Percentiles rank a stretch among this genome's conserved stretches.
phyloP scores from a whole-genome alignment of 176 grass and related monocot species.

The Bolboschoenus planiculmis region DNA sequence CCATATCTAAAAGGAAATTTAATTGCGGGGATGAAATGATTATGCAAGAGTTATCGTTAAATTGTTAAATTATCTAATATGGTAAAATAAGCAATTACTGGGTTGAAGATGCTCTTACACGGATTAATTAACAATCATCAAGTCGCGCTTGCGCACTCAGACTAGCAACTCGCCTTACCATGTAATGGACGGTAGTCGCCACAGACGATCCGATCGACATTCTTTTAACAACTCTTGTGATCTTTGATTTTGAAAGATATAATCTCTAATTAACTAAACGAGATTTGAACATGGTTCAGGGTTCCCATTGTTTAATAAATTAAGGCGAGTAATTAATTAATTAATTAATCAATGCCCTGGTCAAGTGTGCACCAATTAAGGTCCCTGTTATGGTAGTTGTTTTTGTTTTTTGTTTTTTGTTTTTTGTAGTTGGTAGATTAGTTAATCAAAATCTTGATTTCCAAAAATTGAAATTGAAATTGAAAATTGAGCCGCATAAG shows the following conservation, averaged over 20 bases:
- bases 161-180: no score
- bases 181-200: no score
- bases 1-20: no score
- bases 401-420: no score
- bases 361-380: not conserved
- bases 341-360: not conserved
- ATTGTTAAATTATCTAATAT: no score
- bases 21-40: no score
- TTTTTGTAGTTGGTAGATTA: not conserved
- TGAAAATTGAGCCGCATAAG: not conserved
- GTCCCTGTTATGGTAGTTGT: not conserved
- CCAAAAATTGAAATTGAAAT: no score
- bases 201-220: not conserved
- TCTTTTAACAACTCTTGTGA: not conserved
- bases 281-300: not conserved
- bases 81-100: no score
- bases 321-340: not conserved
- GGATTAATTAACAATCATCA: no score
- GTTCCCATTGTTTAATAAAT: not conserved
- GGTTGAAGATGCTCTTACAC: no score
- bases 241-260: not conserved
- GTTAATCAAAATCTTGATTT: not conserved
- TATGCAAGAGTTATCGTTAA: no score
- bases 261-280: not conserved
- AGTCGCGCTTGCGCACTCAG: no score